Evolutionary conservation across 139 green algal genomes (phyloP), one percentile per base, ranked within the genome.

Genomic region (Chlamydomonas sp.): DNA sequence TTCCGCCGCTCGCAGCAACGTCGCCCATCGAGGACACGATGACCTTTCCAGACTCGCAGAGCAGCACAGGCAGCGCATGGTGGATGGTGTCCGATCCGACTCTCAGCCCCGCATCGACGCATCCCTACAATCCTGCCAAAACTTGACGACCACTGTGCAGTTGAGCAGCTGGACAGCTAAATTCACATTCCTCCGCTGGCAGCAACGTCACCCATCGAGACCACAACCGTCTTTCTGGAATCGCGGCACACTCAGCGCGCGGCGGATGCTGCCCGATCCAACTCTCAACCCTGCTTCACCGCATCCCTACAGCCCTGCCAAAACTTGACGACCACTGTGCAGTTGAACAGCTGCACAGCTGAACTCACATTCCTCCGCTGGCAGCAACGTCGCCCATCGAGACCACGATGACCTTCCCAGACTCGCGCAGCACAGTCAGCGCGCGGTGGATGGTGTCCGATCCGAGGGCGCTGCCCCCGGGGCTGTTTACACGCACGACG

Each of bases 11-110:
- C n/a, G n/a, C n/a, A 28, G 47, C 20, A 13, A 48, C 28, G 34
- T 22, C 16, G 4, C 22, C 72, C 4, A 37, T 73, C 72, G 64
- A 73, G 26, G 97, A 79, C 6, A 96, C 84, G 8, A 92, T 83
- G 72, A 92, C 93, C 75, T 88, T 81, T 13, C 80, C 74, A 3
- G 77, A 59, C 5, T 60, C 57, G 30, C 66, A n/a, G n/a, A n/a
- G 24, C 33, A 89, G 71, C 34, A 64, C 38, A 34, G 62, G 35
- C 30, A 95, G 71, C 77, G 96, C 91, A 16, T 85, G 79, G 86
- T 90, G 95, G 73, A 98, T 96, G 22, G 96, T 79, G 78, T 98
- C 92, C 3, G 73, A 88, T 28, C 90, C 93, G 36, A 97, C n/a
- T n/a, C n/a, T n/a, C n/a, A n/a, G n/a, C n/a, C n/a, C n/a, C n/a